Evolutionary conservation across 495 filamentous ascomycete genomes (phyloP).

Genomic region (Monascus purpureus): DNA sequence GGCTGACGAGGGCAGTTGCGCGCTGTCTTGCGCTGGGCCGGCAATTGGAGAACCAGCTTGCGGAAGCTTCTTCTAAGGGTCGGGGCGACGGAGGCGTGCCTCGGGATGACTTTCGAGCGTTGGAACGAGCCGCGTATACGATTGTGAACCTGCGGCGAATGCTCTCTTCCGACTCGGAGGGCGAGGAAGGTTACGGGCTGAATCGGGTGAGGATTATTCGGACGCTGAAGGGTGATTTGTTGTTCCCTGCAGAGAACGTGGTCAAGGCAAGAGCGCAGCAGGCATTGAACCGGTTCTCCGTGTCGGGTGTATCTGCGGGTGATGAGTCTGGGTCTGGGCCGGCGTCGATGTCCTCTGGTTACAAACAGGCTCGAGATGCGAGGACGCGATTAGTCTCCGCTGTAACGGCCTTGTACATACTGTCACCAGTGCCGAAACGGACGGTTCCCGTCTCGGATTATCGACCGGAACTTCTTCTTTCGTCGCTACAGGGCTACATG

Average conservation of each 20-base stretch:
- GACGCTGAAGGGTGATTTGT: conserved; percentile 50
- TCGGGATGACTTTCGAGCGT: conserved; percentile 56
- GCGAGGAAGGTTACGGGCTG: conserved; percentile 65
- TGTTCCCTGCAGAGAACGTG: conserved; percentile 54
- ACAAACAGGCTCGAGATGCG: conserved; percentile 67
- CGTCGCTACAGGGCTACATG: conserved; percentile 68
- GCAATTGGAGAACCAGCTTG: conserved; percentile 73
- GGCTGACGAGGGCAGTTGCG: conserved; percentile 58
- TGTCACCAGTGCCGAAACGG: conserved; percentile 45
- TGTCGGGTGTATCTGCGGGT: conserved; percentile 42
- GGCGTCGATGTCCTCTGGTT: conserved; percentile 37
- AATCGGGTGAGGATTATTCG: conserved; percentile 54
- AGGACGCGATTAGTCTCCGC: conserved; percentile 60
- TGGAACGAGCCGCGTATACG: conserved; percentile 67
- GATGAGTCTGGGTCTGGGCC: conserved; percentile 17
- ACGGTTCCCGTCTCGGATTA: conserved; percentile 13
- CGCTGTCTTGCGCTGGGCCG: conserved; percentile 66
- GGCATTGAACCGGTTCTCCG: conserved; percentile 67
- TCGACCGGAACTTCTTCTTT: conserved; percentile 56
- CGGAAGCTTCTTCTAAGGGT: conserved; percentile 36
- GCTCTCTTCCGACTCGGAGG: conserved; percentile 44
- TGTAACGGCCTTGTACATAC: conserved; percentile 62
- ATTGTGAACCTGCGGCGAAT: conserved; percentile 58
- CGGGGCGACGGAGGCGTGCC: conserved; percentile 14
- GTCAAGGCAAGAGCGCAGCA: conserved; percentile 62